These are phyloP conservation scores for Draba incana DNA, from an alignment of 345 rosid genomes.

Conservation along the genomic window DNA sequence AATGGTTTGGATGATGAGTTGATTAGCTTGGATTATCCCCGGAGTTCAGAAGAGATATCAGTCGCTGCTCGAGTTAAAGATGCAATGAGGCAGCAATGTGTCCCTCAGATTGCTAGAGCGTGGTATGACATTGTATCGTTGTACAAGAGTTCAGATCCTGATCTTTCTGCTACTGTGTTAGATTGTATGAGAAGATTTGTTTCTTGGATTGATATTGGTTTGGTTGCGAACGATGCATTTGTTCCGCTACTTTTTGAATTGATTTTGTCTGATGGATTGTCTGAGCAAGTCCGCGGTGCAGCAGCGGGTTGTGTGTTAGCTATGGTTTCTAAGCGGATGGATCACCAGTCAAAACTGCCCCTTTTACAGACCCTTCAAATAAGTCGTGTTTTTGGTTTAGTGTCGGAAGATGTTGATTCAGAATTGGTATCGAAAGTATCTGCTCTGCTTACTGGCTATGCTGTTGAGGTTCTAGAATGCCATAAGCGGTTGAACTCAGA, in stretches of 20 bases:
- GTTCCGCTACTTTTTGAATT: slow-evolving; percentile 76
- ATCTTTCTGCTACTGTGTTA: slow-evolving; percentile 65
- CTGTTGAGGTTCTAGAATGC: slow-evolving; percentile 84
- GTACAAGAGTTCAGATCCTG: slow-evolving; percentile 72
- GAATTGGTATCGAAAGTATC: slow-evolving; percentile 68
- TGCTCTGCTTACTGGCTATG: slow-evolving; percentile 79
- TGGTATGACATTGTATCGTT: slow-evolving; percentile 79
- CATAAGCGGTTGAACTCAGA: slow-evolving; percentile 65
- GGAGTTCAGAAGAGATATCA: slow-evolving; percentile 60
- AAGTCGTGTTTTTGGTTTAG: slow-evolving; percentile 66
- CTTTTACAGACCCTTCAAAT: slow-evolving; percentile 74
- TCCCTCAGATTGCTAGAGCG: slow-evolving; percentile 80
- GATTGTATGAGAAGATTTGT: slow-evolving; percentile 83
- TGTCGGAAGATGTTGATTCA: slow-evolving; percentile 60
- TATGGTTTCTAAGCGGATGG: slow-evolving; percentile 91
- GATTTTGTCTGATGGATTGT: slow-evolving; percentile 62
- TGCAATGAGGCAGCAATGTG: slow-evolving; percentile 94
- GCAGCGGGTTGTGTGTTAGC: slow-evolving; percentile 87
- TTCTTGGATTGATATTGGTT: slow-evolving; percentile 90
- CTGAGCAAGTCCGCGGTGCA: slow-evolving; percentile 76
- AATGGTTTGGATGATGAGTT: slow-evolving; percentile 89
- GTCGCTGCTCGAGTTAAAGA: slow-evolving; percentile 85
- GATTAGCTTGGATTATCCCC: slow-evolving; percentile 87
- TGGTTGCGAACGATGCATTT: slow-evolving; percentile 77
- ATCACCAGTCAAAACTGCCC: slow-evolving; percentile 64